A percentile compares a stretch with the other conserved stretches of the same genome.
Conservation (phyloP, 208 protist species). For the Strigomonas culicis region DNA sequence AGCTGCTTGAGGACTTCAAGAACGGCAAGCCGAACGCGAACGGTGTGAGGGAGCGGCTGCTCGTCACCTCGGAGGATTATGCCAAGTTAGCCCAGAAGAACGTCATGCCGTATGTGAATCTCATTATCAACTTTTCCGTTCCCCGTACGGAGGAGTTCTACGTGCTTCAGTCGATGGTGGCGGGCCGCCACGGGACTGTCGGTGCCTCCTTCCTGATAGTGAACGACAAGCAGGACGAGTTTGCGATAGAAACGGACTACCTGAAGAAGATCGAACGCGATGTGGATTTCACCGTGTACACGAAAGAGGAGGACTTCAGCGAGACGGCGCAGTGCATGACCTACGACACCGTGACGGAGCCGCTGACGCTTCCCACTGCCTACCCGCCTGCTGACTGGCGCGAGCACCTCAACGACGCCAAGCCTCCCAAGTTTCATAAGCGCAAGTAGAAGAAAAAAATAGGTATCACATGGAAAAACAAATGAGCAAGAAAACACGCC, state of each 20-base stretch:
- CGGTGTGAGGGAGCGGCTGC: slow-evolving; percentile 80
- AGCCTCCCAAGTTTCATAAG: slow-evolving; percentile 23
- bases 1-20: slow-evolving; percentile 82
- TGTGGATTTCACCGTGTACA: slow-evolving; percentile 60
- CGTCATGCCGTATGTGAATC: slow-evolving; percentile 87
- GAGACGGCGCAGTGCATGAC: slow-evolving; percentile 60
- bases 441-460: not conserved
- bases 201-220: slow-evolving; percentile 84
- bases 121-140: slow-evolving; percentile 85
- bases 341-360: slow-evolving; percentile 69
- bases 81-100: slow-evolving; percentile 87
- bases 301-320: slow-evolving; percentile 63
- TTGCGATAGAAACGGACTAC: too few relatives aligned
- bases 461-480: not conserved
- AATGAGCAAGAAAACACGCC: not conserved
- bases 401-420: slow-evolving; percentile 56
- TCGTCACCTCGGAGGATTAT: slow-evolving; percentile 90
- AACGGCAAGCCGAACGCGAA: slow-evolving; percentile 71
- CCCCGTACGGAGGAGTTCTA: slow-evolving; percentile 85
- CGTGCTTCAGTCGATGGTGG: slow-evolving; percentile 75
- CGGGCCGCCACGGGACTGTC: slow-evolving; percentile 73
- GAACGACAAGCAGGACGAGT: slow-evolving; percentile 37
- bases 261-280: slow-evolving; percentile 52
- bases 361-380: slow-evolving; percentile 69
- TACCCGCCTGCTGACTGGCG: slow-evolving; percentile 79